These are phyloP conservation scores for Coccomyxa sp. DNA, from an alignment of 139 green algal genomes.

Conservation along the genomic window DNA sequence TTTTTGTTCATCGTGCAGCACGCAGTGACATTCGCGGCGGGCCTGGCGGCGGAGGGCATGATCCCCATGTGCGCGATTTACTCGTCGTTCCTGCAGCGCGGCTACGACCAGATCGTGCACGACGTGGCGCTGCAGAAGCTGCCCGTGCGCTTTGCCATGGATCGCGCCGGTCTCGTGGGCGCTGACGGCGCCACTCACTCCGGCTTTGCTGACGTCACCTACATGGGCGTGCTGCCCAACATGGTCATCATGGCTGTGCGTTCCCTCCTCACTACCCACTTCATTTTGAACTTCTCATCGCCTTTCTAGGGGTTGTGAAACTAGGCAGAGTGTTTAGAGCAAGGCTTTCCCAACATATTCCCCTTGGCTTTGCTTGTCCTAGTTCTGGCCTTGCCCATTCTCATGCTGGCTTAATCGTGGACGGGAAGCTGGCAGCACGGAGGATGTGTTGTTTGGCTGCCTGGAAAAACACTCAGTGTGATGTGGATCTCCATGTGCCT, in stretches of 20 bases:
- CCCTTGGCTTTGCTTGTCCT: neutral
- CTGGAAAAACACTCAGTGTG: too few species aligned
- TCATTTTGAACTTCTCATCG: constrained; percentile 24
- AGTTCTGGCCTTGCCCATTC: too few species aligned
- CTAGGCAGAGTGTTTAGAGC: too few species aligned
- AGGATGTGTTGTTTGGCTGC: too few species aligned
- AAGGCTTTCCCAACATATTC: neutral
- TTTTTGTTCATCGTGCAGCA: constrained; percentile 33
- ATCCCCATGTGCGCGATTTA: constrained; percentile 96
- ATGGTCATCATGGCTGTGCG: constrained; percentile 91
- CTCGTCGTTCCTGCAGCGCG: constrained; percentile 96
- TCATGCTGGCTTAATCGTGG: too few species aligned
- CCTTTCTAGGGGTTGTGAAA: neutral
- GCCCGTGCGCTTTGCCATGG: constrained; percentile 98
- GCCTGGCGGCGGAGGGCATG: constrained; percentile 91
- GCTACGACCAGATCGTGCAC: constrained; percentile 96
- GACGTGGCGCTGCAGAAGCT: constrained; percentile 97
- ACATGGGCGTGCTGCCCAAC: constrained; percentile 95
- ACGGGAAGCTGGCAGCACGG: too few species aligned
- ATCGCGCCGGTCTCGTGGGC: constrained; percentile 94
- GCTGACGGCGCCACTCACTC: constrained; percentile 96
- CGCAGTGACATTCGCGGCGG: constrained; percentile 60
- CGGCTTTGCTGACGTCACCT: constrained; percentile 92
- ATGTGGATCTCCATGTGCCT: too few species aligned
- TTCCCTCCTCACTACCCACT: constrained; percentile 45